A percentile compares a stretch with the other conserved stretches of the same genome.
These are phyloP conservation scores for Stachybotrys chlorohalonatus DNA, from an alignment of 2,329 filamentous ascomycete species.

Conservation along the genomic window DNA sequence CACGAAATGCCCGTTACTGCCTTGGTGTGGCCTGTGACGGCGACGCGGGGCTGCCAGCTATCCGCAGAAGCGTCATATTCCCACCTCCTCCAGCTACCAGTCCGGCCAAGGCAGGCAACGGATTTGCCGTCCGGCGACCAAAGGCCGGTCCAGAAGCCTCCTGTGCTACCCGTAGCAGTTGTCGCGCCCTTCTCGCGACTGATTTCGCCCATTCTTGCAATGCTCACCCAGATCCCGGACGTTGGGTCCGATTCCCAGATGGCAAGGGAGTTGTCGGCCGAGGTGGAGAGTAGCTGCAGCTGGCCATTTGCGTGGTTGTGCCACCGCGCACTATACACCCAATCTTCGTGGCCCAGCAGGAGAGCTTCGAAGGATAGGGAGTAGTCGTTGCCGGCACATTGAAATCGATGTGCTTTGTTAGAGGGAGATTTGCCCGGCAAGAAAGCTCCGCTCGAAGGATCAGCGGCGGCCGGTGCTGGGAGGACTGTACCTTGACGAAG, in stretches of 20 bases:
- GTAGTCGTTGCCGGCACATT: slow-evolving; percentile 52
- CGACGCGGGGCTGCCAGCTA: slow-evolving; percentile 67
- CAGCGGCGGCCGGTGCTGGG: slow-evolving; percentile 45
- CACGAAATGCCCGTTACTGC: slow-evolving; percentile 77
- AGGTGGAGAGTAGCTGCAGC: slow-evolving; percentile 75
- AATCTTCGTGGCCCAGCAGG: slow-evolving; percentile 91
- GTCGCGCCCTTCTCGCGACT: slow-evolving; percentile 93
- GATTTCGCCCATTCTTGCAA: slow-evolving; percentile 81
- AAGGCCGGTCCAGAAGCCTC: slow-evolving; percentile 91
- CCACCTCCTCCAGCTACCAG: slow-evolving; percentile 91
- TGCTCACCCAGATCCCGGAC: slow-evolving; percentile 88
- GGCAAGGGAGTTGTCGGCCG: slow-evolving; percentile 88
- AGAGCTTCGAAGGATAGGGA: slow-evolving; percentile 89
- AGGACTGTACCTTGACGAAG: slow-evolving; percentile 62
- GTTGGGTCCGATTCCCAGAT: slow-evolving; percentile 81
- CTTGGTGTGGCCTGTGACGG: slow-evolving; percentile 75
- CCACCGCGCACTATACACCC: slow-evolving; percentile 90
- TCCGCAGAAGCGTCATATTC: slow-evolving; percentile 50
- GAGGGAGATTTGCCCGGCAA: slow-evolving; percentile 64
- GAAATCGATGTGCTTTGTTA: slow-evolving; percentile 80
- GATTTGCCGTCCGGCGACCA: slow-evolving; percentile 74
- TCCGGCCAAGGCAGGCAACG: slow-evolving; percentile 77
- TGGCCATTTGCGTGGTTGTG: slow-evolving; percentile 39
- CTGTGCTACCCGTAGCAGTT: slow-evolving; percentile 89
- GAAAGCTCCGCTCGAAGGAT: slow-evolving; percentile 49